Percentiles rank a stretch among this genome's conserved stretches.
Evolutionary conservation across 225 moss, liverwort and hornwort species (phyloP).

Genomic region (Pleurozium schreberi): DNA sequence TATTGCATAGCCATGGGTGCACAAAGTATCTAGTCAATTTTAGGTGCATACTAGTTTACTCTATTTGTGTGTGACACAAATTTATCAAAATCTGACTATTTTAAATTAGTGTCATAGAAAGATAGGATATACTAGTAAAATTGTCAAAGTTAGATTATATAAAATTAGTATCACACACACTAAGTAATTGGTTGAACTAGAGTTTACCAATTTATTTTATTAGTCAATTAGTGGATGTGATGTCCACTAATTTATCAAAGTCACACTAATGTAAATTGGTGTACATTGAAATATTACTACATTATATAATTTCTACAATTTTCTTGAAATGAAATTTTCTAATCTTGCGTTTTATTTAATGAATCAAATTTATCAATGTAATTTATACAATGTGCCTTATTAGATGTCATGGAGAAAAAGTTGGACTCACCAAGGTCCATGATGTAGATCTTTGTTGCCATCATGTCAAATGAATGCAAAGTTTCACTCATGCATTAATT

Average conservation of each 20-base stretch:
- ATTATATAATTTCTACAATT: background rate
- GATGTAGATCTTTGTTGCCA: accelerated
- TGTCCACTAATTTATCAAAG: background rate
- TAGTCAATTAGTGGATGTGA: accelerated
- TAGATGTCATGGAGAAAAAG: background rate
- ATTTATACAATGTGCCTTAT: no score
- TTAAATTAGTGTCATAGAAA: background rate
- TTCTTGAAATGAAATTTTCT: background rate
- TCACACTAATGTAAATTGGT: background rate
- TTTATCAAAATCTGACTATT: background rate
- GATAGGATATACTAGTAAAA: background rate
- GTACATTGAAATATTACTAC: background rate
- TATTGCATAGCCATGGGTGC: background rate
- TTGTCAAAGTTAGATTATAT: background rate
- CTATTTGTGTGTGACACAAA: background rate
- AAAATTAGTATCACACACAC: no score
- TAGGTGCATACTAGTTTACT: background rate
- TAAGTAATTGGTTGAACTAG: background rate
- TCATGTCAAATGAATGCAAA: background rate
- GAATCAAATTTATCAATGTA: background rate
- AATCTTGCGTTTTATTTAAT: background rate
- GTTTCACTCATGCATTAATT: background rate
- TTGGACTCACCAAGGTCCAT: background rate
- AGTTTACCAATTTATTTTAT: background rate
- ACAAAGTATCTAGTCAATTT: background rate